Evolutionary conservation across 1,284 basidiomycete species (phyloP), one percentile per base, ranked within the genome.

Genomic region (Athelia psychrophila): DNA sequence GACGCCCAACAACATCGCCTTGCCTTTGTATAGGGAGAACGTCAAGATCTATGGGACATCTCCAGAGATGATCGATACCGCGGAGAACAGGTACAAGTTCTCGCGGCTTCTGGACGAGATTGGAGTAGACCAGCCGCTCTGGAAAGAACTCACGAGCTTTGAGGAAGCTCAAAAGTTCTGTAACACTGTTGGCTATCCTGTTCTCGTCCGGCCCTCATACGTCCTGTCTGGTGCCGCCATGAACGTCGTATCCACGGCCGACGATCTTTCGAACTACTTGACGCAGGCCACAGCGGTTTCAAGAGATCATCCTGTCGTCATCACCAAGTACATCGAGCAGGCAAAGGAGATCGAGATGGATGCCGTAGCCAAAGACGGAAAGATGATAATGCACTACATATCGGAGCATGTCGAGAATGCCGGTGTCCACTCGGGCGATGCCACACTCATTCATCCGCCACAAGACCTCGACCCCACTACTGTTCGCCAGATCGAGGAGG

Each of bases 331-430:
- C 75, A 97, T 99, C 66, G 96, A 99, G 71, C 93, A 96, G 65
- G 96, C 96, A 44, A 98, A 99, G 79, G 97, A 99, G 75, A 99
- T 98, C 61, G 97, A 99, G 78, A 98, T 99, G 94, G 96, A 99
- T 66, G 96, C 97, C 22, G 87, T 99, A 42, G 97, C 97, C 49
- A 91, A 90, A 72, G 93, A 95, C 64, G 96, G 96, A 44, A 94
- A 97, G 79, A 88, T 98, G 83, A 80, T 98, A 68, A 98, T 98
- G 95, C 96, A 99, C 72, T 98, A 95, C 75, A 92, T 98, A 68
- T 99, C 96, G 16, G 96, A 99, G 76, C 97, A 99, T 70, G 95
- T 99, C 64, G 97, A 99, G 76, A 99, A 99, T 66, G 97, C 96
- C 13, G 96, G 96, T 62, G 95, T 99, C 2, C 81, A 98, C 74